These are phyloP conservation scores for Aspergillus ostianus DNA, from an alignment of 495 filamentous ascomycete species.

Conservation along the genomic window DNA sequence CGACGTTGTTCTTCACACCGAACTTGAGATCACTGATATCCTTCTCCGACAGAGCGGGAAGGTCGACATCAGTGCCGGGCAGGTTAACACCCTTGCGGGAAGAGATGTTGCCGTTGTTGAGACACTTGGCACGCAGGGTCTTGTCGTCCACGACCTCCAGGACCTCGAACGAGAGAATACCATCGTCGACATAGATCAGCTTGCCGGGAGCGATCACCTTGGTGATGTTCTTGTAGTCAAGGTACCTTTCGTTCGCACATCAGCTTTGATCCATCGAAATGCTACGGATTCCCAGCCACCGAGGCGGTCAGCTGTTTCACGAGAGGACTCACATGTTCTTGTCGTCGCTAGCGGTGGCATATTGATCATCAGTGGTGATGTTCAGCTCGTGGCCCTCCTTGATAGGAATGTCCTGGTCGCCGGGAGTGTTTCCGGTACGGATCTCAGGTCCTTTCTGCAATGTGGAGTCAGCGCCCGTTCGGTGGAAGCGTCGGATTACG, in stretches of 20 bases:
- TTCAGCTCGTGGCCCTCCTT: constrained; percentile 76
- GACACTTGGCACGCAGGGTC: constrained; percentile 76
- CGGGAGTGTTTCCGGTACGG: constrained; percentile 87
- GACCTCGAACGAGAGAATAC: constrained; percentile 93
- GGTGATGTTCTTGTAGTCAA: constrained; percentile 99
- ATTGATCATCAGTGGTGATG: constrained; percentile 97
- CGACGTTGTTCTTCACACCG: constrained; percentile 95
- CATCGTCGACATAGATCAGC: constrained; percentile 97
- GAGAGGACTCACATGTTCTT: constrained; percentile 79
- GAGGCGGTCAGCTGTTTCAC: neutral
- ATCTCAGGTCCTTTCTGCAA: constrained; percentile 93
- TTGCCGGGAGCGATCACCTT: constrained; percentile 93
- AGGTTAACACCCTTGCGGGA: constrained; percentile 99
- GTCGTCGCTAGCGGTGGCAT: constrained; percentile 76
- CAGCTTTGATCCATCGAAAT: neutral
- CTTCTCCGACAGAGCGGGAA: constrained; percentile 97
- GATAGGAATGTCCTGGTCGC: constrained; percentile 85
- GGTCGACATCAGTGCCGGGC: constrained; percentile 96
- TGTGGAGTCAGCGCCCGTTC: constrained; percentile 7
- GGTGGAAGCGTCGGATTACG: neutral
- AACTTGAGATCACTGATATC: constrained; percentile 90
- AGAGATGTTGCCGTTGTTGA: constrained; percentile 98
- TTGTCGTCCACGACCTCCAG: constrained; percentile 82
- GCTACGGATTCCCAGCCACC: neutral
- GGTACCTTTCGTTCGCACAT: constrained; percentile 60